These are phyloP conservation scores for Ricinus communis DNA, from an alignment of 345 rosid genomes.

Conservation along the genomic window DNA sequence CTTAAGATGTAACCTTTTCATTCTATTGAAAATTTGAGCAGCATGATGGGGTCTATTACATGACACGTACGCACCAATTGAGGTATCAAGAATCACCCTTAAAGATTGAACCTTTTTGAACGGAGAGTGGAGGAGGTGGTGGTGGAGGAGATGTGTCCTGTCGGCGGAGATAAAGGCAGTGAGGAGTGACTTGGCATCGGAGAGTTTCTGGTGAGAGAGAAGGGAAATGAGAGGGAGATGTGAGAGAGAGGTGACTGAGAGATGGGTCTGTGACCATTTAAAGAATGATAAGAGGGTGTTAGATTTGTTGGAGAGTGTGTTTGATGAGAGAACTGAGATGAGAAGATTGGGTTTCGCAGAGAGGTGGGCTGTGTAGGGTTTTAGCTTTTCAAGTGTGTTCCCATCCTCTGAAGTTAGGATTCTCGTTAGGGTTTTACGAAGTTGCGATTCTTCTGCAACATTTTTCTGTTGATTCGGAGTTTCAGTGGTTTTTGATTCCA, in stretches of 20 bases:
- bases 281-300: conserved; percentile 59
- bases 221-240: conserved; percentile 62
- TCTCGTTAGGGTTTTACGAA: conserved; percentile 42
- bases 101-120: conserved; percentile 26
- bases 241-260: conserved; percentile 35
- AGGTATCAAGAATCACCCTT: conserved; percentile 54
- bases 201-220: conserved; percentile 50
- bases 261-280: conserved; percentile 44
- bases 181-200: conserved; percentile 65
- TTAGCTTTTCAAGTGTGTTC: conserved; percentile 43
- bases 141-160: conserved; percentile 44
- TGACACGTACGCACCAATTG: conserved; percentile 58
- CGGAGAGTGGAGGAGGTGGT: conserved; percentile 43
- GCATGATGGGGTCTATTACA: conserved; percentile 66
- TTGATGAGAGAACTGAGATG: conserved; percentile 51
- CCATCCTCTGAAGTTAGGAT: conserved; percentile 36
- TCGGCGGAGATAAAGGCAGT: conserved; percentile 58
- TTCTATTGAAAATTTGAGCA: conserved; percentile 57
- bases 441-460: conserved; percentile 25
- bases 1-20: conserved; percentile 50
- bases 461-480: conserved; percentile 10
- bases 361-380: conserved; percentile 46
- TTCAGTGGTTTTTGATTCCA: neutral
- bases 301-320: conserved; percentile 42
- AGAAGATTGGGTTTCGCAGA: conserved; percentile 45